A percentile compares a stretch with the other conserved stretches of the same genome.
Conservation (phyloP, 2,329 filamentous ascomycete species). For the Ophiosphaerella herpotricha region DNA sequence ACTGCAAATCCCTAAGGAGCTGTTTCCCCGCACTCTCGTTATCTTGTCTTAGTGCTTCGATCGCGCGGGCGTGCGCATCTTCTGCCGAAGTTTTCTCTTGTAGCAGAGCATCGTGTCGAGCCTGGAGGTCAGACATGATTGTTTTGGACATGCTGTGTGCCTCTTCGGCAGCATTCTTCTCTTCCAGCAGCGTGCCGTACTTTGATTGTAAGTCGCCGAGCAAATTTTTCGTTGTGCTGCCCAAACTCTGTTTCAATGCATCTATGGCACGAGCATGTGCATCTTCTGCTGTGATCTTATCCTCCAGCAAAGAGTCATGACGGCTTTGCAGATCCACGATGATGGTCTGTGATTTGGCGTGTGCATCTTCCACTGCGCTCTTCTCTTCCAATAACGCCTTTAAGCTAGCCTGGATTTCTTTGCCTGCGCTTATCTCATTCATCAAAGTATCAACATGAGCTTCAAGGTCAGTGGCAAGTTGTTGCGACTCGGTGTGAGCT, state of each 20-base stretch:
- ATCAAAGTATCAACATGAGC: constrained; percentile 25
- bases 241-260: constrained; percentile 36
- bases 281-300: constrained; percentile 37
- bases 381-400: constrained; percentile 25
- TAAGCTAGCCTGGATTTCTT: constrained; percentile 17
- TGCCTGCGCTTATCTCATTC: constrained; percentile 10
- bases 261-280: constrained; percentile 35
- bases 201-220: constrained; percentile 35
- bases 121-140: constrained; percentile 18
- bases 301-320: constrained; percentile 33
- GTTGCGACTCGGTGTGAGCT: constrained; percentile 25
- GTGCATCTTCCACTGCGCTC: constrained; percentile 23
- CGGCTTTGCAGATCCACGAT: constrained; percentile 37
- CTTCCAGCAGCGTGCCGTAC: constrained; percentile 22
- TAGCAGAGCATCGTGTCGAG: constrained; percentile 28
- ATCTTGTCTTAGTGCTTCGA: constrained; percentile 34
- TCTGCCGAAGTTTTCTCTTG: constrained; percentile 34
- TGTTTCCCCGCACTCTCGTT: constrained; percentile 25
- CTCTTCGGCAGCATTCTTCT: constrained; percentile 23
- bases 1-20: constrained; percentile 14
- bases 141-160: constrained; percentile 12
- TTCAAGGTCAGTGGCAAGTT: constrained; percentile 28
- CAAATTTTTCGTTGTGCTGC: constrained; percentile 30
- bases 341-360: constrained; percentile 28
- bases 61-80: constrained; percentile 27